Evolutionary conservation across 306 rosid species (phyloP), one percentile per base, ranked within the genome.

Genomic region (Dryas drummondii): DNA sequence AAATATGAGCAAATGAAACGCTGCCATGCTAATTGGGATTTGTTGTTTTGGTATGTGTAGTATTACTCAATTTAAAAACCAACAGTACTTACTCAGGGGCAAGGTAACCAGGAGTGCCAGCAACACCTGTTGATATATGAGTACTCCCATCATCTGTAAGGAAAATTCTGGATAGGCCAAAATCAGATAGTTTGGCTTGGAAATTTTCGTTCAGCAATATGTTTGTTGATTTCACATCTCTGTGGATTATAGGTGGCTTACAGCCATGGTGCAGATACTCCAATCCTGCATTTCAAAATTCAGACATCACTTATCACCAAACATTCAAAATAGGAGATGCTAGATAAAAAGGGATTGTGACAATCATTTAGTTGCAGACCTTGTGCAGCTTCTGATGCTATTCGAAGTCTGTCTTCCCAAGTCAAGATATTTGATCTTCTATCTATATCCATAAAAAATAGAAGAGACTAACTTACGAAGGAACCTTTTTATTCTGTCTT

Each of bases 141-240:
- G 85, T 22, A 22, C 0, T 80, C 27, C 72, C 76, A 4, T 66
- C 78, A 17, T 73, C 11, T 3, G 53, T 56, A 0, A 40, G 32
- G 41, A 84, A 83, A 73, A 49, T 57, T 78, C 81, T 87, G 22
- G 84, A 82, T 1, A 87, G 51, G 2, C 96, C 89, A 56, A 90
- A 90, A 71, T 88, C 86, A 47, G 82, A 74, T 3, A 86, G 78
- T 74, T 86, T 86, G 16, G 88, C 88, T 48, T 74, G 84, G 71
- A 82, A 55, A 3, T 65, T 54, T 0, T 72, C 79, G 19, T 77
- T 79, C 12, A 89, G 44, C 75, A 89, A 65, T 47, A 89, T 89
- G 78, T 89, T 87, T 9, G 94, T n/a, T 16, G 88, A 41, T 54
- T 86, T 90, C 68, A 90, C 70, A 74, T 87, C 87, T 80, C 87